Evolutionary conservation across 352 stramenopile species (phyloP).

Genomic region (Globisporangium parvum): DNA sequence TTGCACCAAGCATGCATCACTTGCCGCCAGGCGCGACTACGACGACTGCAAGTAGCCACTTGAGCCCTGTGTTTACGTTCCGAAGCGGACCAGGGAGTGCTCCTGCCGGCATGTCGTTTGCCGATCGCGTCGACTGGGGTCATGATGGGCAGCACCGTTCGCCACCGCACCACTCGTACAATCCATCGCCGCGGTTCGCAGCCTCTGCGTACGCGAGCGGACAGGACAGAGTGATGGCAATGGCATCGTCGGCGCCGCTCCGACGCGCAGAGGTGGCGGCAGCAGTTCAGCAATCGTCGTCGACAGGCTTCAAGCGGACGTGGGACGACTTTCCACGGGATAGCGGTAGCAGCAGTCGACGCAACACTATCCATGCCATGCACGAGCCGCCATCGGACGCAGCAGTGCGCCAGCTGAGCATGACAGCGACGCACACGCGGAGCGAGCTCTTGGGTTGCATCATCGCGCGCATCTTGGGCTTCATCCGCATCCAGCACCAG

Average conservation of each 20-base stretch:
- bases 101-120: constrained; percentile 14
- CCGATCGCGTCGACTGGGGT: constrained; percentile 29
- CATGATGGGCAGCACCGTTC: constrained; percentile 17
- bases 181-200: constrained; percentile 11
- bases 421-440: constrained; percentile 52
- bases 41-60: constrained; percentile 3
- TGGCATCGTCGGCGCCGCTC: background rate
- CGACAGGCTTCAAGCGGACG: constrained; percentile 11
- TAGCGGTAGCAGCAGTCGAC: background rate
- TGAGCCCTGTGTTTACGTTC: constrained; percentile 16
- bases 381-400: constrained; percentile 25
- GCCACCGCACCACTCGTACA: constrained; percentile 9
- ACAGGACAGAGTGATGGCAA: constrained; percentile 5
- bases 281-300: background rate
- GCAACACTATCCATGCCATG: background rate
- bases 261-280: background rate
- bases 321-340: background rate
- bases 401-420: constrained; percentile 59
- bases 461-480: constrained; percentile 54
- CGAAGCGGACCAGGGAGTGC: constrained; percentile 11
- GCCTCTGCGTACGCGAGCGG: constrained; percentile 6
- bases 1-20: constrained; percentile 12
- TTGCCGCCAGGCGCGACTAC: constrained; percentile 7
- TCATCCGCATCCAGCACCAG: constrained; percentile 50
- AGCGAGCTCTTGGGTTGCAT: constrained; percentile 59